Base-by-base conservation (phyloP, 2,329 filamentous ascomycete genomes). In the Atkinsonella texensis region DNA sequence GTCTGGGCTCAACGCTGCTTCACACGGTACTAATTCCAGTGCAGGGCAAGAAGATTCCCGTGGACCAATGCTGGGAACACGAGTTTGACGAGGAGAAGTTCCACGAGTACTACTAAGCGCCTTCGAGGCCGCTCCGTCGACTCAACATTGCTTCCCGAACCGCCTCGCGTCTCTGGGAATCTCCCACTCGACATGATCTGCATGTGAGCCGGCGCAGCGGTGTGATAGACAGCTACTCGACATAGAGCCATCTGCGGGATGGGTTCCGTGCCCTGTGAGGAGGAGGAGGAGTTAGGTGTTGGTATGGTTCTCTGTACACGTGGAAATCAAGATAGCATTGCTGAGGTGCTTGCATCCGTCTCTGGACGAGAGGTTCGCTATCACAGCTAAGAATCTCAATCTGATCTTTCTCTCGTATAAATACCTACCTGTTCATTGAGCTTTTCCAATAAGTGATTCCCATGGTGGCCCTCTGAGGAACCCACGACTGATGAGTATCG, bases 41-140 rank as follows among this genome's bases (percentile, higher is more conserved):
- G 41, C 23, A 51, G 50, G 23, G 12, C 45, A 5, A 43, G 31
- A 17, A 2, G 8, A 38, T 51, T 13, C 31, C 1, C 4, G 17
- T n/a, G 23, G 23, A 51, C 7, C 31, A 51, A 15, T 51, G 49
- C 49, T 51, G 49, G 49, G n/a, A 31, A 12, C 35, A 51, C 49
- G 43, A 51, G 49, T 46, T 33, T 4, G 12, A 51, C 28, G 3
- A 33, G 43, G 3, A 38, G 9, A 35, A 51, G 28, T 42, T 18
- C 28, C n/a, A 38, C 13, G 20, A 18, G 20, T 32, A 35, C 45
- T 35, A 47, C 49, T 42, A 47, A 42, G 43, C 43, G 15, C 10
- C 9, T 13, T 10, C 32, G 7, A n/a, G 31, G n/a, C 49, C 32
- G 28, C 48, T 39, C 20, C 28, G 20, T 31, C 11, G 13, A 28